phyloP scores from a whole-genome alignment of 768 basidiomycete species.

The Lyophyllum decastes region DNA sequence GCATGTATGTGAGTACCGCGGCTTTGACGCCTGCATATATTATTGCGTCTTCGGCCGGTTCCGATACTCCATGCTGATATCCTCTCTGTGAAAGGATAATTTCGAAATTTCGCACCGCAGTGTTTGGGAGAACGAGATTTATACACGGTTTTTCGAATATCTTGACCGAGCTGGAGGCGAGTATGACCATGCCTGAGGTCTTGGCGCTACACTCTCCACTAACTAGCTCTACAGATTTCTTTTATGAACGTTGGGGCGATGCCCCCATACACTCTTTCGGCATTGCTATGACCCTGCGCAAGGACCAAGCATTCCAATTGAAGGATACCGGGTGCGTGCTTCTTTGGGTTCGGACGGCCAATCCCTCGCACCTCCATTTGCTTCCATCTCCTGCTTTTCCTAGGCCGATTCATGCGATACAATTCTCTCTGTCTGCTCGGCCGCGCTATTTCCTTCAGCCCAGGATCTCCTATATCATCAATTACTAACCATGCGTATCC shows the following conservation, averaged over 20 bases:
- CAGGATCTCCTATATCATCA: no score
- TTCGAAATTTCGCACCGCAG: slow-evolving; percentile 31
- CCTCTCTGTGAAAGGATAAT: slow-evolving; percentile 23
- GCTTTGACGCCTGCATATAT: no score
- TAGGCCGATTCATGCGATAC: no score
- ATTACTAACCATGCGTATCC: neutral
- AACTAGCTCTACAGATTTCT: slow-evolving; percentile 20
- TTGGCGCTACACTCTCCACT: neutral
- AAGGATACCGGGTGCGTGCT: slow-evolving; percentile 22
- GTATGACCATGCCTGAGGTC: neutral
- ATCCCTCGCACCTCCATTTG: neutral
- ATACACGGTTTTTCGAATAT: slow-evolving; percentile 25
- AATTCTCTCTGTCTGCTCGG: no score
- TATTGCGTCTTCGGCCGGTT: no score
- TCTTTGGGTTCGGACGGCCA: neutral
- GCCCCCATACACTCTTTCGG: slow-evolving; percentile 29
- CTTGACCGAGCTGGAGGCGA: slow-evolving; percentile 25
- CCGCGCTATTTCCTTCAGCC: no score
- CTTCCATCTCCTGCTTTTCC: no score
- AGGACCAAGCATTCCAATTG: slow-evolving; percentile 29
- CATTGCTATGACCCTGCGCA: slow-evolving; percentile 27
- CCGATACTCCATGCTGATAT: neutral
- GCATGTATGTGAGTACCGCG: slow-evolving; percentile 31
- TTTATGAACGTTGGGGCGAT: slow-evolving; percentile 32
- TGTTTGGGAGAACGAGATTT: slow-evolving; percentile 26